Evolutionary conservation across 768 basidiomycete species (phyloP).

Genomic region (Mycena venus): DNA sequence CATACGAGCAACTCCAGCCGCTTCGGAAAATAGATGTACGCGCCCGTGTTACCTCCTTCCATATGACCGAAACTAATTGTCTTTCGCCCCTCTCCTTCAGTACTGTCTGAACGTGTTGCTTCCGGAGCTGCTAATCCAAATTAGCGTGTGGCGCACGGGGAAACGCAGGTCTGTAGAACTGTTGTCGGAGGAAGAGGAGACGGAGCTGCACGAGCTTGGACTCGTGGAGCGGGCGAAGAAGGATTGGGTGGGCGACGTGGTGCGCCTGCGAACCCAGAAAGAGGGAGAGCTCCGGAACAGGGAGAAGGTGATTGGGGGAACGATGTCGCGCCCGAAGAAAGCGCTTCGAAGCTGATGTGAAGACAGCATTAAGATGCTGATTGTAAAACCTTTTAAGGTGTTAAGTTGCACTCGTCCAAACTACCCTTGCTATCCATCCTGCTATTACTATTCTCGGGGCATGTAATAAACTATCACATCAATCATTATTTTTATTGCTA

Average conservation of each 20-base stretch:
- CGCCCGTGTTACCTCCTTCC: neutral
- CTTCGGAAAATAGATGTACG: constrained; percentile 69
- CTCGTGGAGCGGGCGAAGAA: constrained; percentile 61
- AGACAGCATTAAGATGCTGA: neutral
- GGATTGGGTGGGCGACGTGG: constrained; percentile 80
- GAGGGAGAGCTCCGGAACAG: constrained; percentile 39
- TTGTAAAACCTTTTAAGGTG: no score
- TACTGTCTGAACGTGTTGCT: constrained; percentile 82
- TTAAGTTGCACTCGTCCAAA: no score
- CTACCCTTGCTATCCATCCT: neutral
- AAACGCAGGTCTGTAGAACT: constrained; percentile 64
- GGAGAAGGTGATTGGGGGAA: constrained; percentile 20
- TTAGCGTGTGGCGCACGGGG: constrained; percentile 80
- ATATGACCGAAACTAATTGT: constrained; percentile 1
- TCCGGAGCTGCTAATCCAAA: constrained; percentile 78
- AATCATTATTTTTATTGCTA: no score
- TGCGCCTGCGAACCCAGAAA: constrained; percentile 55
- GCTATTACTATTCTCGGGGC: neutral
- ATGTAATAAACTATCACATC: no score
- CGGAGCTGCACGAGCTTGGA: constrained; percentile 64
- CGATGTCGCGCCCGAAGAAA: constrained; percentile 10
- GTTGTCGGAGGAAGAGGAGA: constrained; percentile 68
- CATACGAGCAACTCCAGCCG: constrained; percentile 58
- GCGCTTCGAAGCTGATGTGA: neutral
- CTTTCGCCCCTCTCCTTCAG: constrained; percentile 47